A percentile compares a stretch with the other conserved stretches of the same genome.
These are phyloP conservation scores for Paspalum vaginatum DNA, from an alignment of 176 grass and related monocot species.

Conservation along the genomic window DNA sequence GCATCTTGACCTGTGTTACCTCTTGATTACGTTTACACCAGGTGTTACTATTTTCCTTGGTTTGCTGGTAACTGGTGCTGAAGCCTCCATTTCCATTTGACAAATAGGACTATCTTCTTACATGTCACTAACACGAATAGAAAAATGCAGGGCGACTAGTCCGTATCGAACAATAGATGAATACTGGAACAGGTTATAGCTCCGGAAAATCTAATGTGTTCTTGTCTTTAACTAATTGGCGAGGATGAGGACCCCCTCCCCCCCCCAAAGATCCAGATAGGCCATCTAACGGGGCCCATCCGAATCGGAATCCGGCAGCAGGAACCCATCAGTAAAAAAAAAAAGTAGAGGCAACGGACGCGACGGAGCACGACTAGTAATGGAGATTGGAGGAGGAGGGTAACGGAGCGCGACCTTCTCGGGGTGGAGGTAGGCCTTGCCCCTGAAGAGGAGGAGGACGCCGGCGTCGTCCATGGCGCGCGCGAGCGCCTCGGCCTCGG, in stretches of 20 bases:
- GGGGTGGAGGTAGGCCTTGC: slow-evolving; percentile 75
- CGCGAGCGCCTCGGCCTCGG: slow-evolving; percentile 53
- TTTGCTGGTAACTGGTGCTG: not conserved
- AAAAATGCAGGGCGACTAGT: not conserved
- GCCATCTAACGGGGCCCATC: not conserved
- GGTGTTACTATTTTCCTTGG: not conserved
- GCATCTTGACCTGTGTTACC: not conserved
- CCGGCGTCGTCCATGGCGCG: slow-evolving; percentile 56
- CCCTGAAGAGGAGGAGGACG: slow-evolving; percentile 67
- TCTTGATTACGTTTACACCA: not conserved
- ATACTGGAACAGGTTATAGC: not conserved
- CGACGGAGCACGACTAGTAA: no score
- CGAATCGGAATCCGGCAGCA: not conserved
- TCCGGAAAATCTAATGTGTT: not conserved
- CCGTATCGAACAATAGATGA: not conserved
- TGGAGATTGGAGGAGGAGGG: no score
- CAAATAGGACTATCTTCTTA: not conserved
- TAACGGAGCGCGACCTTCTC: slow-evolving; percentile 50
- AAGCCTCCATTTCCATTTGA: not conserved
- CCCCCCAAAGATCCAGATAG: not conserved
- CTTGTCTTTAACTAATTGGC: not conserved
- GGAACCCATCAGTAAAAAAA: no score
- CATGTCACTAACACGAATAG: not conserved
- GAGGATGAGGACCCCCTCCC: not conserved
- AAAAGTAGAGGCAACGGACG: no score